phyloP scores from a whole-genome alignment of 129 eudicot species.

The Chrysanthemum seticuspe region DNA sequence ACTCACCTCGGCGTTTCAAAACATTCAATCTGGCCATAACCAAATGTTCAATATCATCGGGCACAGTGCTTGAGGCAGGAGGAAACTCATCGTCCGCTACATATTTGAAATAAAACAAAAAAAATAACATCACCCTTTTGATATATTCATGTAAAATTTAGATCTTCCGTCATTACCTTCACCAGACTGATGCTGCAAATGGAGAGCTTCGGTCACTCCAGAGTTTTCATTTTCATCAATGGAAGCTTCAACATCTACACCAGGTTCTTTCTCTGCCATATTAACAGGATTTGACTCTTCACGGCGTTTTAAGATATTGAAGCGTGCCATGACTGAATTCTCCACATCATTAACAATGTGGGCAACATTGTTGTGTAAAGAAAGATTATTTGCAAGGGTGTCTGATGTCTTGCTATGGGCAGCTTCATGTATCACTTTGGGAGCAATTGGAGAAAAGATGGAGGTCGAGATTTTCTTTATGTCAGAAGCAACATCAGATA shows the following conservation, averaged over 20 bases:
- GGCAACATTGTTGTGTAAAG: slow-evolving; percentile 17
- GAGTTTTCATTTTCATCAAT: slow-evolving; percentile 12
- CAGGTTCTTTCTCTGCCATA: slow-evolving; percentile 23
- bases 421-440: slow-evolving; percentile 22
- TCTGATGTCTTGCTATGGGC: slow-evolving; percentile 21
- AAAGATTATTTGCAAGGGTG: slow-evolving; percentile 6
- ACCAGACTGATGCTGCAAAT: slow-evolving; percentile 17
- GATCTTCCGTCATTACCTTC: slow-evolving; percentile 5
- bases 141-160: slow-evolving; percentile 7
- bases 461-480: slow-evolving; percentile 26
- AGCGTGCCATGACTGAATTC: slow-evolving; percentile 61
- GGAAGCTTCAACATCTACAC: slow-evolving; percentile 1
- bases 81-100: slow-evolving; percentile 14
- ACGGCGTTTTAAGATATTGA: slow-evolving; percentile 47
- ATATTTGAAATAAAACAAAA: slow-evolving; percentile 3
- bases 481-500: slow-evolving; percentile 28
- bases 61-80: neutral
- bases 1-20: slow-evolving; percentile 45
- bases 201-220: slow-evolving; percentile 28
- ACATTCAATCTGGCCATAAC: slow-evolving; percentile 64
- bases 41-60: slow-evolving; percentile 43
- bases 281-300: slow-evolving; percentile 30
- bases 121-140: slow-evolving; percentile 21
- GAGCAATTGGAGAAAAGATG: slow-evolving; percentile 18
- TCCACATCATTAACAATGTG: slow-evolving; percentile 31